Evolutionary conservation across 1,284 basidiomycete genomes (phyloP), one percentile per base, ranked within the genome.

Genomic region (Marasmius tenuissimus): DNA sequence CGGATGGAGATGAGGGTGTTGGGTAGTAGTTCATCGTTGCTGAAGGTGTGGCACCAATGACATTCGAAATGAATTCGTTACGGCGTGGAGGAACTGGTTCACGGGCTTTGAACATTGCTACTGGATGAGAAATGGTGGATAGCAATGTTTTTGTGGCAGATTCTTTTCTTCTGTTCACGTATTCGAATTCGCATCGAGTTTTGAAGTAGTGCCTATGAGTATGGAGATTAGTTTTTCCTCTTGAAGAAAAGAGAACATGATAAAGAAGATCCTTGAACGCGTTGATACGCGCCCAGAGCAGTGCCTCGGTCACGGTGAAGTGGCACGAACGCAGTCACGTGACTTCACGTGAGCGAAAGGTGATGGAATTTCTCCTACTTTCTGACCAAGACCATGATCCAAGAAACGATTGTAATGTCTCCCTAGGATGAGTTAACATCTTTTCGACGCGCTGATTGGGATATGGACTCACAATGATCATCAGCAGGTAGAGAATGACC

Each of bases 321-420:
- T n/a, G n/a, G n/a, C n/a, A n/a, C n/a, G n/a, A n/a, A n/a, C n/a
- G n/a, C n/a, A n/a, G n/a, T n/a, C n/a, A n/a, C n/a, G n/a, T n/a
- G n/a, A n/a, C n/a, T n/a, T 27, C 27, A 27, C 27, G 27, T 27
- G 27, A 27, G 4, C 27, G 4, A 4, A n/a, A n/a, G 4, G 27
- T 27, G 27, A 27, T 37, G n/a, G 7, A 20, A 27, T 22, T 37
- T 40, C 10, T 68, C 76, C 61, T 61, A 81, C 81, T 80, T 81
- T 66, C 83, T 70, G 35, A 83, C 78, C 35, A 86, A 74, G 11
- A 86, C 84, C 83, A 87, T 84, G 22, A 82, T 73, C 80, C 82
- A 83, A 9, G 82, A 80, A 12, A 83, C 76, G 33, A 78, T 72
- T 0, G 82, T 82, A 20, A 74, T 69, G 59, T 78, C 72, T 6